Conservation (phyloP, 345 rosid genomes). For the Jatropha curcas region DNA sequence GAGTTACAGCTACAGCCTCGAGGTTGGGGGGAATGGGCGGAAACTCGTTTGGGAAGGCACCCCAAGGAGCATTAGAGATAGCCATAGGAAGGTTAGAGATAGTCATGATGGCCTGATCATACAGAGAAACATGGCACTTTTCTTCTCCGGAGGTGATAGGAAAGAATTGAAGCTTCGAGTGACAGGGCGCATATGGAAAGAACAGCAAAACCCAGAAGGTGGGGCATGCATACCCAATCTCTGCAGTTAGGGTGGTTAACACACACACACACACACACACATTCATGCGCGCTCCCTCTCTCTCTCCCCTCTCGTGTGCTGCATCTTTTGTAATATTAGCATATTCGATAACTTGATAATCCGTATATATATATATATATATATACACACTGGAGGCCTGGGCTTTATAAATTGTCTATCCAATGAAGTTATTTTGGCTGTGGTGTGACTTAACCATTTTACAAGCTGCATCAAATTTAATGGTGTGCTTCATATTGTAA, state of each 20-base stretch:
- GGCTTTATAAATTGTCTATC: constrained; percentile 11
- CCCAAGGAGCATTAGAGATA: constrained; percentile 83
- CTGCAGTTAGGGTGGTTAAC: constrained; percentile 44
- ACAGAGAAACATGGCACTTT: constrained; percentile 90
- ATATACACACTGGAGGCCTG: constrained; percentile 10
- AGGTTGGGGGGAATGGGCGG: constrained; percentile 91
- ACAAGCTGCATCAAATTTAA: background rate
- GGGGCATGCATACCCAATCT: constrained; percentile 93
- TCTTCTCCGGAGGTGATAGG: constrained; percentile 95
- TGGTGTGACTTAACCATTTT: background rate
- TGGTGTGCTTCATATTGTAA: background rate
- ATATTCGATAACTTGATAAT: constrained; percentile 5
- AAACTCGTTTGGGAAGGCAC: constrained; percentile 95
- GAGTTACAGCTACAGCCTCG: constrained; percentile 88
- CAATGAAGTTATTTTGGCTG: background rate
- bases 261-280: too few relatives aligned
- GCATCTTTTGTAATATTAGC: constrained; percentile 13
- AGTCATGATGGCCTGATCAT: constrained; percentile 88
- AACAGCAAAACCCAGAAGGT: constrained; percentile 82
- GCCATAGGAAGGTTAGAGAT: constrained; percentile 91
- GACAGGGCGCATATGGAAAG: constrained; percentile 95
- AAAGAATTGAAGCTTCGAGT: constrained; percentile 90
- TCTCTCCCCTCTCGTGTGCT: background rate
- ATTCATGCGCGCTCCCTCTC: too few relatives aligned
- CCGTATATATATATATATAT: background rate